A percentile compares a stretch with the other conserved stretches of the same genome.
These are phyloP conservation scores for Populus hybrid DNA, from an alignment of 441 rosid species.

Conservation along the genomic window DNA sequence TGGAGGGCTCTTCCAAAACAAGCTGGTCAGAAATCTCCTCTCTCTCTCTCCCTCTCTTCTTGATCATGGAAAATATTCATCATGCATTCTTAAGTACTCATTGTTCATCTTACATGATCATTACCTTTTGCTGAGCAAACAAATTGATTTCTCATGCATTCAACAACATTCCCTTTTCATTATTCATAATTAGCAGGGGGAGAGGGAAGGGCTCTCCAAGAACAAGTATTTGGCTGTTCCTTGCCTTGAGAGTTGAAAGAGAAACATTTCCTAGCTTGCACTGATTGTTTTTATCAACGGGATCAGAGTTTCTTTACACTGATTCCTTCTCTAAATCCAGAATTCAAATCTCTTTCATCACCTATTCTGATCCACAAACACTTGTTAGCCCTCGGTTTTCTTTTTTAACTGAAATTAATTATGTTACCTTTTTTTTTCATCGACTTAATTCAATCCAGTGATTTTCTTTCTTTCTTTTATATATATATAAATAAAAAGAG, in stretches of 20 bases:
- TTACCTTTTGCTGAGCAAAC: neutral
- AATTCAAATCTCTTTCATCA: neutral
- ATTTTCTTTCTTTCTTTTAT: neutral
- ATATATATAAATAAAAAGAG: too few relatives aligned
- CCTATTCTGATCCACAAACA: neutral
- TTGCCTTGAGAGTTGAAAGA: neutral
- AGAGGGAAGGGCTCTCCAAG: neutral
- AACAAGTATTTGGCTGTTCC: too few relatives aligned
- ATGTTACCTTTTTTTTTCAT: neutral
- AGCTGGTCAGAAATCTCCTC: constrained; percentile 31
- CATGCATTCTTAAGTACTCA: neutral
- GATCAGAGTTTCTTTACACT: neutral
- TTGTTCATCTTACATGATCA: neutral
- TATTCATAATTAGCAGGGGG: neutral
- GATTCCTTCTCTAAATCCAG: neutral
- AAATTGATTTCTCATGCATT: neutral
- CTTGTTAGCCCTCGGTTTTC: neutral
- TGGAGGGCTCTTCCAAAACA: constrained; percentile 43
- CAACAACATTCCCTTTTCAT: neutral
- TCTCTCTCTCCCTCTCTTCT: neutral
- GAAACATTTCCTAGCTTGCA: neutral
- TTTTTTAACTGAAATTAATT: neutral
- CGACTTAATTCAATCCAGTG: neutral
- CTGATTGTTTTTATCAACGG: neutral
- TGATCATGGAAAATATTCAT: neutral